phyloP scores from a whole-genome alignment of 345 rosid species.

The Eutrema yunnanense region DNA sequence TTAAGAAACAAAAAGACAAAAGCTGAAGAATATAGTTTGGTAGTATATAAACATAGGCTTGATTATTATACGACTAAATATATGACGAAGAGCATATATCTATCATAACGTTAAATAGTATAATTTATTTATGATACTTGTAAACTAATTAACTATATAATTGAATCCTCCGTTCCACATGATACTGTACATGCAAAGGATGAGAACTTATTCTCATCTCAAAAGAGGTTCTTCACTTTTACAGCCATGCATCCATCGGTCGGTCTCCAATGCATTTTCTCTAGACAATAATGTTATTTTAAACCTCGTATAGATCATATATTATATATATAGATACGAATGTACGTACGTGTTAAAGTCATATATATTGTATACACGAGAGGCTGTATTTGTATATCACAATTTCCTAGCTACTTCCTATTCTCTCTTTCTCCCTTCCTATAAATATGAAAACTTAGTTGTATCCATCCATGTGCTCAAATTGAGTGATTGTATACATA shows the following conservation, averaged over 20 bases:
- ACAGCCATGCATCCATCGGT: constrained; percentile 30
- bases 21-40: constrained; percentile 25
- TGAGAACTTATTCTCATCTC: constrained; percentile 31
- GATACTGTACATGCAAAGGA: neutral
- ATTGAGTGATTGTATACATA: neutral
- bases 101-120: neutral
- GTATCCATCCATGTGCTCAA: neutral
- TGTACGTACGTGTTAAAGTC: constrained; percentile 14
- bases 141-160: neutral
- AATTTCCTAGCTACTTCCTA: constrained; percentile 19
- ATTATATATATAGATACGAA: constrained; percentile 3
- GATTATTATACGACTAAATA: neutral
- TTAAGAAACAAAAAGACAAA: neutral
- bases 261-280: constrained; percentile 21
- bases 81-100: neutral
- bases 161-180: neutral
- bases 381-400: constrained; percentile 11
- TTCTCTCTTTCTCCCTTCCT: constrained; percentile 14
- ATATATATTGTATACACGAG: constrained; percentile 1
- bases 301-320: constrained; percentile 27
- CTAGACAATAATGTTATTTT: constrained; percentile 16
- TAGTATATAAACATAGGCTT: neutral
- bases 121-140: neutral
- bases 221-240: constrained; percentile 23
- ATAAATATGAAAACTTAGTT: constrained; percentile 13